A percentile compares a stretch with the other conserved stretches of the same genome.
These are phyloP conservation scores for Linnemannia exigua DNA, from an alignment of 192 early-diverging fungal genomes.

Conservation along the genomic window DNA sequence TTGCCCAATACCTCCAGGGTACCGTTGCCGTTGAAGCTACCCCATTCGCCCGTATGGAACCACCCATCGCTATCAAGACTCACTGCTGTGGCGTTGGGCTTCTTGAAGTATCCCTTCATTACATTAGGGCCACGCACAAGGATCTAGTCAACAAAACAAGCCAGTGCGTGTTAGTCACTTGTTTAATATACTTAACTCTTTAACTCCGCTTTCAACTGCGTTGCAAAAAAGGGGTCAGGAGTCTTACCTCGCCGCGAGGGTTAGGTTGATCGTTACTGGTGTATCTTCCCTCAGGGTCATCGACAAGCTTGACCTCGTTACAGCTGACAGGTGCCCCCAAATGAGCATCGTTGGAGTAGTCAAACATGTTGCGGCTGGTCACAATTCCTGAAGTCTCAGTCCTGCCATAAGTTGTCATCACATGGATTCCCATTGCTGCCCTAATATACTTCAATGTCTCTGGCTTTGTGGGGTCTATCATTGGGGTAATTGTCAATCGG, in stretches of 20 bases:
- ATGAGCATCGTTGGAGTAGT: conserved; percentile 54
- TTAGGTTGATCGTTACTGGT: conserved; percentile 58
- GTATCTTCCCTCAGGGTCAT: conserved; percentile 60
- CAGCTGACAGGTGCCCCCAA: conserved; percentile 73
- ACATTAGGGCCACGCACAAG: conserved; percentile 66
- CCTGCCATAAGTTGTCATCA: conserved; percentile 41
- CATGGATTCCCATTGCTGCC: conserved; percentile 45
- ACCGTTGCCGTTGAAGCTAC: conserved; percentile 57
- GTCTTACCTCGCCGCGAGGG: conserved; percentile 80
- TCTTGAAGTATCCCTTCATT: conserved; percentile 67
- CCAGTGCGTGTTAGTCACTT: neutral
- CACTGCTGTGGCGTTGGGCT: conserved; percentile 61
- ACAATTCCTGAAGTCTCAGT: conserved; percentile 48
- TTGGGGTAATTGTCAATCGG: neutral
- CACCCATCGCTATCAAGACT: conserved; percentile 68
- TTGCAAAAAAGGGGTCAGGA: neutral
- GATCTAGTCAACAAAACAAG: conserved; percentile 18
- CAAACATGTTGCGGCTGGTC: conserved; percentile 45
- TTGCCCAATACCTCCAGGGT: conserved; percentile 79
- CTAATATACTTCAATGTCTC: conserved; percentile 45
- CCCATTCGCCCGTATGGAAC: conserved; percentile 70
- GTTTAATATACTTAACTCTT: neutral
- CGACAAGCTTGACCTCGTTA: conserved; percentile 76
- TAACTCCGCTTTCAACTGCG: neutral
- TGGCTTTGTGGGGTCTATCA: conserved; percentile 40